Percentiles rank a stretch among this genome's conserved stretches.
Evolutionary conservation across 768 basidiomycete genomes (phyloP).

Genomic region (Russula ochroleuca): DNA sequence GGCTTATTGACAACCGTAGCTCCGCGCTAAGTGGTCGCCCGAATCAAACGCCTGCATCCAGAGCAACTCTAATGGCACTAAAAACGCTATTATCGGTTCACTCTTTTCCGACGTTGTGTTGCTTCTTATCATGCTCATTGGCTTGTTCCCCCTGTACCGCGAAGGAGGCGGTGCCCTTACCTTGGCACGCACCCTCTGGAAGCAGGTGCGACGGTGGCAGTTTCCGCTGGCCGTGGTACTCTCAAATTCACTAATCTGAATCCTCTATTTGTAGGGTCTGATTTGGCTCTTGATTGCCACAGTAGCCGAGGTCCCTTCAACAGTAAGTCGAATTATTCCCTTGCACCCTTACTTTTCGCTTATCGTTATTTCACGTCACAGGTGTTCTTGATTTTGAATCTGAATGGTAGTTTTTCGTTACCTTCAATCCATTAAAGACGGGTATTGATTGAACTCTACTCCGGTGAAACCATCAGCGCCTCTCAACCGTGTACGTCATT

Average conservation of each 20-base stretch:
- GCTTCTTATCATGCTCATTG: neutral
- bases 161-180: neutral
- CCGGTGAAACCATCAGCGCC: neutral
- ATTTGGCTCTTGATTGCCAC: conserved; percentile 7
- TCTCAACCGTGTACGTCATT: neutral
- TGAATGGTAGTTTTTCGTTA: conserved; percentile 2
- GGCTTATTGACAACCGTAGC: neutral
- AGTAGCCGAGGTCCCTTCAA: neutral
- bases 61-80: too few relatives aligned
- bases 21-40: neutral
- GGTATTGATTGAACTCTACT: neutral
- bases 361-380: neutral
- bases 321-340: neutral
- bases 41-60: neutral
- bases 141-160: neutral
- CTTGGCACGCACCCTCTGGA: conserved; percentile 2
- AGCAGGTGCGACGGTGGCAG: neutral
- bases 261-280: neutral
- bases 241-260: neutral
- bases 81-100: neutral
- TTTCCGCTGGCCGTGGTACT: neutral
- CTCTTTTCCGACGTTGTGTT: neutral
- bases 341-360: neutral
- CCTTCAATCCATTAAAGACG: neutral
- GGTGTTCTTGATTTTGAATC: conserved; percentile 7